These are phyloP conservation scores for Naganishia liquefaciens DNA, from an alignment of 1,284 basidiomycete genomes.

Conservation along the genomic window DNA sequence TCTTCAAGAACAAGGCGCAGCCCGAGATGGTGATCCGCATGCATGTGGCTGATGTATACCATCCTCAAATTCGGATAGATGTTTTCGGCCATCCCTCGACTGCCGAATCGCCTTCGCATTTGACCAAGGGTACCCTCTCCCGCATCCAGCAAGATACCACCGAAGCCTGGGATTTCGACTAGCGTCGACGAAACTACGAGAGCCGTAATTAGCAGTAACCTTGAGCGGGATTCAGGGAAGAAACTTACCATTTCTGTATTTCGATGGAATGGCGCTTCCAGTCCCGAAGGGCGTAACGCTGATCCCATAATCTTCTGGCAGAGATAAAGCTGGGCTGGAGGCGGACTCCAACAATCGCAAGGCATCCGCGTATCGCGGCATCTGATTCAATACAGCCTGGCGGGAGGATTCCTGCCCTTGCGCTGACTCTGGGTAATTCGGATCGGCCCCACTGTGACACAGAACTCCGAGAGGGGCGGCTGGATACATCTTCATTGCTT, in stretches of 20 bases:
- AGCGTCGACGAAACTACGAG: slow-evolving; percentile 71
- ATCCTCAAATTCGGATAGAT: slow-evolving; percentile 71
- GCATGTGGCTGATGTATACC: slow-evolving; percentile 86
- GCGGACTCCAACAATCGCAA: slow-evolving; percentile 36
- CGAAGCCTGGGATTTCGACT: slow-evolving; percentile 66
- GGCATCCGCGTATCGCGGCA: slow-evolving; percentile 37
- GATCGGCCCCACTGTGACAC: slow-evolving; percentile 39
- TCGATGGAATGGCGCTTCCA: slow-evolving; percentile 79
- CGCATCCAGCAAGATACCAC: slow-evolving; percentile 78
- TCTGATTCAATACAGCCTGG: slow-evolving; percentile 26
- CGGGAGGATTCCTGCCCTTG: slow-evolving; percentile 37
- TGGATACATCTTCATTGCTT: slow-evolving; percentile 42
- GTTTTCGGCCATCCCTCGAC: slow-evolving; percentile 47
- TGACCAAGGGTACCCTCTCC: slow-evolving; percentile 94
- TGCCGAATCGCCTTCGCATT: slow-evolving; percentile 74
- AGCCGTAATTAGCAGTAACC: not conserved
- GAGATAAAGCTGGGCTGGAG: not conserved
- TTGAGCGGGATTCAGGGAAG: not conserved
- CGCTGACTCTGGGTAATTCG: slow-evolving; percentile 37
- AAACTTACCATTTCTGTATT: slow-evolving; percentile 74
- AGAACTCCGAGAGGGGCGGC: slow-evolving; percentile 35
- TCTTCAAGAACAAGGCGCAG: slow-evolving; percentile 71
- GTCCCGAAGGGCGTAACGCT: slow-evolving; percentile 80
- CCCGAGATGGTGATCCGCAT: slow-evolving; percentile 91
- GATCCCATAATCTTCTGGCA: slow-evolving; percentile 64